phyloP scores from a whole-genome alignment of 192 early-diverging fungal species.

The Haplosporangium gracile region DNA sequence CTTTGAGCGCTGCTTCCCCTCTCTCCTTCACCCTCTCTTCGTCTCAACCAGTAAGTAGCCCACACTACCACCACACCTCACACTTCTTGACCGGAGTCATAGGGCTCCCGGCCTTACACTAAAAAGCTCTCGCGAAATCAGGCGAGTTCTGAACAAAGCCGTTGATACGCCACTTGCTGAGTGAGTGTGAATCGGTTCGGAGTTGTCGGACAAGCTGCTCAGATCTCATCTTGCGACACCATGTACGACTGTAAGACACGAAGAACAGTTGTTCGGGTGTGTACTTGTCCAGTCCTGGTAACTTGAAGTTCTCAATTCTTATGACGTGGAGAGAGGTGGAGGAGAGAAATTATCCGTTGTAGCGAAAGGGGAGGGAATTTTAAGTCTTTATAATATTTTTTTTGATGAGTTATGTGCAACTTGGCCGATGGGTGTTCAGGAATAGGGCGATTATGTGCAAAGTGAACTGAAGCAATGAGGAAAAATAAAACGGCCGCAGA shows the following conservation, averaged over 20 bases:
- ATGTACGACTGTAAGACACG: constrained; percentile 71
- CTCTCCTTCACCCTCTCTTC: no score
- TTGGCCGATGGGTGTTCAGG: no score
- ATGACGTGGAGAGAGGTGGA: neutral
- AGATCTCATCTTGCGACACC: constrained; percentile 59
- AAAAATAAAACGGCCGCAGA: no score
- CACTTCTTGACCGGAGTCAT: constrained; percentile 79
- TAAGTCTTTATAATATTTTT: no score
- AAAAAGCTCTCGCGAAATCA: constrained; percentile 75
- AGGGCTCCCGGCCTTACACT: neutral
- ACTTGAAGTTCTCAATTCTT: constrained; percentile 23
- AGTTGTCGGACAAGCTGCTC: no score
- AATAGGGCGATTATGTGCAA: no score
- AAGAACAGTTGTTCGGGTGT: constrained; percentile 75
- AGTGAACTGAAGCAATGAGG: no score
- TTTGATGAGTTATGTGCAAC: no score
- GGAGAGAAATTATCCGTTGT: no score
- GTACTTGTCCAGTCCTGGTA: constrained; percentile 66
- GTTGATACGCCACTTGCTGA: constrained; percentile 70
- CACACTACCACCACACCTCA: constrained; percentile 14
- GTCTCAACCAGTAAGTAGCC: no score
- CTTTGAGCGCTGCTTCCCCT: no score
- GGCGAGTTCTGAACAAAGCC: constrained; percentile 73
- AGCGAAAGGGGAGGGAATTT: no score
- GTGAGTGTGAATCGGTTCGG: constrained; percentile 61